Evolutionary conservation across 495 filamentous ascomycete genomes (phyloP).

Genomic region (Pyrenopolyporus hunteri): DNA sequence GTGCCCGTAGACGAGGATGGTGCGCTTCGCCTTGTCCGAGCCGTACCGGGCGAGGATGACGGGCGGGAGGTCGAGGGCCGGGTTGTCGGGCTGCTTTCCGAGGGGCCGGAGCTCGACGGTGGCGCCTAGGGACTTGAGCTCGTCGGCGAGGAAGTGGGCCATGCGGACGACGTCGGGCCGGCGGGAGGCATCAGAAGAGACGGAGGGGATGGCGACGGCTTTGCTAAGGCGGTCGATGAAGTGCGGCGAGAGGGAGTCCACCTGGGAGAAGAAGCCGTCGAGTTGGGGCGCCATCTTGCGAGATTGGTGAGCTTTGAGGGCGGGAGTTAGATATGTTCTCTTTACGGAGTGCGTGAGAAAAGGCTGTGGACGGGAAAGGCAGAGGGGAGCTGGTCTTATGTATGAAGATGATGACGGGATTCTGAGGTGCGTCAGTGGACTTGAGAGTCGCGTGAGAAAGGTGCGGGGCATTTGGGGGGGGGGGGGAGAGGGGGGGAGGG

Average conservation of each 20-base stretch:
- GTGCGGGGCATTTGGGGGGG: constrained; percentile 48
- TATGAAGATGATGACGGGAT: constrained; percentile 10
- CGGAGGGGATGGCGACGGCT: constrained; percentile 94
- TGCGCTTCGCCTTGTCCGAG: constrained; percentile 86
- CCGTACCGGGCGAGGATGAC: constrained; percentile 92
- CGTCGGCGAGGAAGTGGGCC: constrained; percentile 85
- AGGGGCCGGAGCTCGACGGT: constrained; percentile 80
- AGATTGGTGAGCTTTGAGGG: constrained; percentile 57
- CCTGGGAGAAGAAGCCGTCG: constrained; percentile 85
- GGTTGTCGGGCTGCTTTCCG: constrained; percentile 88
- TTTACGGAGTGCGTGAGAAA: constrained; percentile 17
- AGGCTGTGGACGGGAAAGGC: constrained; percentile 1
- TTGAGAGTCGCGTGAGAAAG: constrained; percentile 42
- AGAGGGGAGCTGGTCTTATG: neutral
- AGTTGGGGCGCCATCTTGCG: constrained; percentile 83
- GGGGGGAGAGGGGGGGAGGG: neutral
- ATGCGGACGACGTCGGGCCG: constrained; percentile 93
- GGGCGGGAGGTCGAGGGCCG: constrained; percentile 89
- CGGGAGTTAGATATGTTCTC: constrained; percentile 53
- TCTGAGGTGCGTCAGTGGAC: constrained; percentile 32
- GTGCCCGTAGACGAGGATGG: constrained; percentile 95
- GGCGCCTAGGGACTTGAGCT: constrained; percentile 84
- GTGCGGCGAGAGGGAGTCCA: constrained; percentile 75
- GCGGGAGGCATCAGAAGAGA: constrained; percentile 88
- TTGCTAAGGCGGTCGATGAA: constrained; percentile 93